Percentiles rank a stretch among this genome's conserved stretches.
Evolutionary conservation across 768 basidiomycete species (phyloP).

Genomic region (Pisolithus marmoratus): DNA sequence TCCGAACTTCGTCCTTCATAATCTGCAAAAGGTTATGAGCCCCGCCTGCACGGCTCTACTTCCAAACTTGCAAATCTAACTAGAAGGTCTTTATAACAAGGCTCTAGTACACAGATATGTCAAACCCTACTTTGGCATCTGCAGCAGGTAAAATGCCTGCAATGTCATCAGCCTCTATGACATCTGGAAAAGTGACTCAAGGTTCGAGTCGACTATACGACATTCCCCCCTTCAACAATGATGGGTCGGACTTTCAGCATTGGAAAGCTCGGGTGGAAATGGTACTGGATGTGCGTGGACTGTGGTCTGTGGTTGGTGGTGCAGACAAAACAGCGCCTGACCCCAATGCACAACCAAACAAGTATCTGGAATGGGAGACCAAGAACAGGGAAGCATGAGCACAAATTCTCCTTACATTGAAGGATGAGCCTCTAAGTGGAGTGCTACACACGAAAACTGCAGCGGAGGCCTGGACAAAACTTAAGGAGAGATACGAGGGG

Average conservation of each 20-base stretch:
- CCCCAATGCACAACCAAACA: background rate
- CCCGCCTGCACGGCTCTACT: no score
- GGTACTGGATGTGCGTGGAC: conserved; percentile 12
- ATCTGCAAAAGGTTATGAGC: no score
- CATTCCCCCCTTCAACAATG: conserved; percentile 5
- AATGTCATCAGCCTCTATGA: no score
- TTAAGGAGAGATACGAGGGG: conserved; percentile 14
- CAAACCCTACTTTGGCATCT: no score
- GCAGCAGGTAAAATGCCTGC: no score
- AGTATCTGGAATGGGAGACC: background rate
- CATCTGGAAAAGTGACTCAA: no score
- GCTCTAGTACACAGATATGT: no score
- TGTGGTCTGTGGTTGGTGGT: conserved; percentile 3
- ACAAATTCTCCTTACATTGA: conserved; percentile 20
- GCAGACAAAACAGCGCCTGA: background rate
- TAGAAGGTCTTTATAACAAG: no score
- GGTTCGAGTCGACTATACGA: conserved; percentile 2
- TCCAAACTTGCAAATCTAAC: no score
- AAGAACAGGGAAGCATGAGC: conserved; percentile 12
- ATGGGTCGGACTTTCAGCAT: conserved; percentile 8
- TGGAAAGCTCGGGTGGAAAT: conserved; percentile 8
- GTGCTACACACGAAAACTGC: conserved; percentile 10
- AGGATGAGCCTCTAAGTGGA: conserved; percentile 17
- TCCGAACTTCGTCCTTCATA: no score
- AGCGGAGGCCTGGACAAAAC: conserved; percentile 16